Percentiles rank a stretch among this genome's conserved stretches.
Conservation (phyloP, 805 yeast species). For the Nakazawaea pomicola region DNA sequence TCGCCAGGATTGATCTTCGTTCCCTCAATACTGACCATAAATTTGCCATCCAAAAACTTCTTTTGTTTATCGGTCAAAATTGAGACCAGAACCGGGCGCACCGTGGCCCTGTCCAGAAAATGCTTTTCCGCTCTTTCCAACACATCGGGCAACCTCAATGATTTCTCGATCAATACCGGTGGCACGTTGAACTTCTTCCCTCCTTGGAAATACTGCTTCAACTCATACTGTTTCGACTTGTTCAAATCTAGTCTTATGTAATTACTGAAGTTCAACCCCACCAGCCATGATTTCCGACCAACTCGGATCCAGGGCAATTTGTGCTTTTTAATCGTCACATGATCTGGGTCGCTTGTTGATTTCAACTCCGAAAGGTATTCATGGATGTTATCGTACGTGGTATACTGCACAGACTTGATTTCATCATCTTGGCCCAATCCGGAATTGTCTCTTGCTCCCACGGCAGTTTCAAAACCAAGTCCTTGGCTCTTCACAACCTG, state of each 20-base stretch:
- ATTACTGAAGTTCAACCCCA: conserved; percentile 2
- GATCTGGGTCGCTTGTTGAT: conserved; percentile 2
- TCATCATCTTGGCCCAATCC: conserved; percentile 4
- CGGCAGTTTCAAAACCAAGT: conserved; percentile 47
- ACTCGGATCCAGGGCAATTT: conserved; percentile 12
- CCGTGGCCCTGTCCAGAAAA: conserved; percentile 9
- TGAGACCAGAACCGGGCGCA: conserved; percentile 13
- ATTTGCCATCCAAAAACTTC: conserved; percentile 15
- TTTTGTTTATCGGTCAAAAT: conserved; percentile 21
- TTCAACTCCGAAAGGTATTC: conserved; percentile 9
- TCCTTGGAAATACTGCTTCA: conserved; percentile 9
- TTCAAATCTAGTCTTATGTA: conserved; percentile 11
- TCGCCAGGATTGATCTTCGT: conserved; percentile 17
- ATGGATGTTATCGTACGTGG: conserved; percentile 11
- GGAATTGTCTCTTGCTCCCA: conserved; percentile 28
- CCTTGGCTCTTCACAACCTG: conserved; percentile 37
- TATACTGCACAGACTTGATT: conserved; percentile 7
- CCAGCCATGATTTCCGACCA: conserved; percentile 12
- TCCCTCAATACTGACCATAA: conserved; percentile 17
- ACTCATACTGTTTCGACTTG: conserved; percentile 8
- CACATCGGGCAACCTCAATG: conserved; percentile 16
- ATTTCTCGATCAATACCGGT: conserved; percentile 9
- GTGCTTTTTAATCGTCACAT: conserved; percentile 5
- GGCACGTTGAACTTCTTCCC: background rate
- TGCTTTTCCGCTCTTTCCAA: conserved; percentile 16